Percentiles rank a stretch among this genome's conserved stretches.
Evolutionary conservation across 306 rosid species (phyloP).

Genomic region (Prunus davidiana): DNA sequence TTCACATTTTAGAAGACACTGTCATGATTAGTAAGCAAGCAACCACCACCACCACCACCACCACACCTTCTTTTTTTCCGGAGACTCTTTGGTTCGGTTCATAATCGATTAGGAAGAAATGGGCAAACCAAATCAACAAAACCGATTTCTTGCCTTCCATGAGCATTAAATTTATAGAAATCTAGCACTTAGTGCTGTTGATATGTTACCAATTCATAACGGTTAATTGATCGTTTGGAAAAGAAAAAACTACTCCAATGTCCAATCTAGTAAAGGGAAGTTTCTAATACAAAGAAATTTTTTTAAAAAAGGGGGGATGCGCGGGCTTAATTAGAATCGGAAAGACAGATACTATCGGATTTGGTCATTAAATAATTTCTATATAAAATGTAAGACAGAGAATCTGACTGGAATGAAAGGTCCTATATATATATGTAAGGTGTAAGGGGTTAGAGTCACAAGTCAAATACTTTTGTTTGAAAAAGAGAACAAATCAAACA

Average conservation of each 20-base stretch:
- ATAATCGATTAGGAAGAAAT: no score
- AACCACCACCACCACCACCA: no score
- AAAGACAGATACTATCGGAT: not conserved
- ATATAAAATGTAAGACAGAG: not conserved
- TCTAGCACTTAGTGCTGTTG: not conserved
- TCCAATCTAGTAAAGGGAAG: no score
- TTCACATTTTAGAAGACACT: not conserved
- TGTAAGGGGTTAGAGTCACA: not conserved
- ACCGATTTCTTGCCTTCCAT: not conserved
- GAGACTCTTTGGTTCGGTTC: not conserved
- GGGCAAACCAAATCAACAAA: not conserved
- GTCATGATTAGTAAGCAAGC: not conserved
- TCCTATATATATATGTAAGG: not conserved
- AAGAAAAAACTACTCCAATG: no score
- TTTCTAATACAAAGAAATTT: no score
- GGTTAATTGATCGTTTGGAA: no score
- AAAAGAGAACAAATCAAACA: constrained; percentile 1
- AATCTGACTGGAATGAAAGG: not conserved
- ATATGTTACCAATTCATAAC: not conserved
- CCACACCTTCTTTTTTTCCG: no score
- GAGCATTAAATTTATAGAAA: not conserved
- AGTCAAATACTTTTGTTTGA: not conserved
- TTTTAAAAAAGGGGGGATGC: not conserved
- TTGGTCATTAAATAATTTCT: not conserved
- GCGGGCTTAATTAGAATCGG: not conserved